These are phyloP conservation scores for Ploettnerulaceae sp. DNA, from an alignment of 2,329 filamentous ascomycete genomes.

Conservation along the genomic window DNA sequence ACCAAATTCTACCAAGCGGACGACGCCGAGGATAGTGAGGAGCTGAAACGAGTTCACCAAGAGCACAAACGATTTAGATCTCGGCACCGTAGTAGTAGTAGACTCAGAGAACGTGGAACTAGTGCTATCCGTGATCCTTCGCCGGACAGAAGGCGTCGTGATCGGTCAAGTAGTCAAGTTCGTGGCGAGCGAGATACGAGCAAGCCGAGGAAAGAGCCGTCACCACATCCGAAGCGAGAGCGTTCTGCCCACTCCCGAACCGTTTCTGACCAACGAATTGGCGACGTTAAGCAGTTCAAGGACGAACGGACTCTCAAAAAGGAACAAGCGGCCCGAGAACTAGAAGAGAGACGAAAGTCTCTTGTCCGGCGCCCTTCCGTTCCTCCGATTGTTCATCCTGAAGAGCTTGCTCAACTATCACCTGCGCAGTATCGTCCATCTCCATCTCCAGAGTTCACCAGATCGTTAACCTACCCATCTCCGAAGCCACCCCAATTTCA, in stretches of 20 bases:
- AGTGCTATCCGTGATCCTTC: conserved; percentile 30
- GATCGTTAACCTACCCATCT: conserved; percentile 26
- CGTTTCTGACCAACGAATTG: conserved; percentile 43
- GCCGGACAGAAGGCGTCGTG: conserved; percentile 31
- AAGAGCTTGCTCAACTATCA: conserved; percentile 41
- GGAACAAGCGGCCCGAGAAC: conserved; percentile 73
- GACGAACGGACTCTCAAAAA: conserved; percentile 62
- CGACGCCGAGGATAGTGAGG: conserved; percentile 58
- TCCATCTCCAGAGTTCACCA: conserved; percentile 24
- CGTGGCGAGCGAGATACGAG: conserved; percentile 26
- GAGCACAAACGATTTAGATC: conserved; percentile 53
- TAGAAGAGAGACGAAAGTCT: conserved; percentile 83
- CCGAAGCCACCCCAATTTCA: conserved; percentile 35
- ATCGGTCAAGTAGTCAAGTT: conserved; percentile 32
- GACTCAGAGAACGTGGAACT: conserved; percentile 34
- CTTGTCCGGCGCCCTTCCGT: conserved; percentile 75
- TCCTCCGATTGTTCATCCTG: conserved; percentile 73
- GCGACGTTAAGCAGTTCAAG: conserved; percentile 51
- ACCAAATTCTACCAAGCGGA: conserved; percentile 49
- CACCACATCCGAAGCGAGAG: conserved; percentile 22
- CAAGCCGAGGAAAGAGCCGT: conserved; percentile 22
- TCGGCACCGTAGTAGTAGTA: conserved; percentile 49
- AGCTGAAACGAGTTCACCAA: conserved; percentile 47
- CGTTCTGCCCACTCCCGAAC: conserved; percentile 34
- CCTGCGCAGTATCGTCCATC: conserved; percentile 27